Conservation (phyloP, 2,329 filamentous ascomycete genomes). For the Penicillium palitans region DNA sequence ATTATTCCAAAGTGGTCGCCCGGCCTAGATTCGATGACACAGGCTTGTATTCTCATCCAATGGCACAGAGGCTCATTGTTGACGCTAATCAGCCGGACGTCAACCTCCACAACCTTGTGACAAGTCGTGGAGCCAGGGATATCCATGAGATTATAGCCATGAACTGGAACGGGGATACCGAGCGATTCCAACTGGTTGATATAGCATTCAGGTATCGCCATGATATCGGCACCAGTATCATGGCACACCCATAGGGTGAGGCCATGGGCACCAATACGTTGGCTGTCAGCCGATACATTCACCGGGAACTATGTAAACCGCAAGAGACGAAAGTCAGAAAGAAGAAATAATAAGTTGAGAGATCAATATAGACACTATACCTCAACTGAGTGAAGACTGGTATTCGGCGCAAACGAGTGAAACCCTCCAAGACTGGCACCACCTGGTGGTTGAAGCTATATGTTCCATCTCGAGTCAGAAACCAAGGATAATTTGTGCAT, state of each 20-base stretch:
- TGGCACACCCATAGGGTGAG: background rate
- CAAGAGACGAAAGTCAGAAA: background rate
- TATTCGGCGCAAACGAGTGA: background rate
- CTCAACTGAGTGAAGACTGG: background rate
- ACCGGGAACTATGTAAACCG: background rate
- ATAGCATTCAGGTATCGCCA: constrained; percentile 1
- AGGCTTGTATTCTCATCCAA: background rate
- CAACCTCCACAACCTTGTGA: background rate
- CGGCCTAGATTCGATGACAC: background rate
- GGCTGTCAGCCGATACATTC: background rate
- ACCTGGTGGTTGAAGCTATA: background rate
- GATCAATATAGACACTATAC: background rate
- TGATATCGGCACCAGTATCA: constrained; percentile 10
- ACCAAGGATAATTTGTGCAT: background rate
- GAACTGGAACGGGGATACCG: background rate
- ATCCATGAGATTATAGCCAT: background rate
- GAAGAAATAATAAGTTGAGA: background rate
- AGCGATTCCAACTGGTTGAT: background rate
- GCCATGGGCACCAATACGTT: background rate
- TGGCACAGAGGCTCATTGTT: background rate
- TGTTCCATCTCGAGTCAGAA: background rate
- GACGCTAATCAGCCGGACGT: background rate
- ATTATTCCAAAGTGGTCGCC: background rate
- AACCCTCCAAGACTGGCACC: background rate
- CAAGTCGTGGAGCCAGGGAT: background rate